Conservation (phyloP, 1,139 yeast species). For the Spathaspora jeffriesii region DNA sequence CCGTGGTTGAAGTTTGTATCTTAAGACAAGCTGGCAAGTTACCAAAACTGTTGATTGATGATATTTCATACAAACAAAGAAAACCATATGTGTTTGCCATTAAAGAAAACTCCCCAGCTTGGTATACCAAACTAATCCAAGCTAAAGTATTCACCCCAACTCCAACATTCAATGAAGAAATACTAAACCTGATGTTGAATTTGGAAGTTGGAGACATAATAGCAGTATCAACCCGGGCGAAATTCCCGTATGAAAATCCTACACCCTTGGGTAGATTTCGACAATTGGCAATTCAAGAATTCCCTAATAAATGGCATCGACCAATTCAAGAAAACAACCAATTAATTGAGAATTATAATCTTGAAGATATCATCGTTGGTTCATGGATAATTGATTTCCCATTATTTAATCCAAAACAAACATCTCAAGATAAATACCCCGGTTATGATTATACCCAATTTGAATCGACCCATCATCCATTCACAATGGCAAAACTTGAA, state of each 20-base stretch:
- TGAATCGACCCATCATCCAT: slow-evolving; percentile 93
- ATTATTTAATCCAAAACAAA: slow-evolving; percentile 73
- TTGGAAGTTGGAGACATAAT: slow-evolving; percentile 70
- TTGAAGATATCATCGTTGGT: slow-evolving; percentile 53
- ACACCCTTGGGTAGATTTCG: slow-evolving; percentile 91
- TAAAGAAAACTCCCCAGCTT: slow-evolving; percentile 33
- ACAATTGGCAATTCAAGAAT: slow-evolving; percentile 63
- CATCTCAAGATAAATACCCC: slow-evolving; percentile 55
- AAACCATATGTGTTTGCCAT: slow-evolving; percentile 60
- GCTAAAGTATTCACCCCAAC: slow-evolving; percentile 22
- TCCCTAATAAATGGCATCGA: slow-evolving; percentile 54
- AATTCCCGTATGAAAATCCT: slow-evolving; percentile 81
- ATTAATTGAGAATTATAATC: slow-evolving; percentile 17
- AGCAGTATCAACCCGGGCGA: slow-evolving; percentile 72
- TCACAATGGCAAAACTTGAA: slow-evolving; percentile 81
- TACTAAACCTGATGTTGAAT: slow-evolving; percentile 33
- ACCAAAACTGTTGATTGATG: slow-evolving; percentile 37
- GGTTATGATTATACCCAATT: slow-evolving; percentile 46
- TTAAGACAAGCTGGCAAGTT: slow-evolving; percentile 46
- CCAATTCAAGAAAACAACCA: slow-evolving; percentile 23
- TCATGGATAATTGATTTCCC: slow-evolving; percentile 94
- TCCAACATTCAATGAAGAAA: slow-evolving; percentile 15
- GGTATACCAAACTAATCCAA: slow-evolving; percentile 43
- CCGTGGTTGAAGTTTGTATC: slow-evolving; percentile 73
- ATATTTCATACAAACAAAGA: slow-evolving; percentile 54